Evolutionary conservation across 208 protist genomes (phyloP).

Genomic region (Blastocrithidia nonstop): DNA sequence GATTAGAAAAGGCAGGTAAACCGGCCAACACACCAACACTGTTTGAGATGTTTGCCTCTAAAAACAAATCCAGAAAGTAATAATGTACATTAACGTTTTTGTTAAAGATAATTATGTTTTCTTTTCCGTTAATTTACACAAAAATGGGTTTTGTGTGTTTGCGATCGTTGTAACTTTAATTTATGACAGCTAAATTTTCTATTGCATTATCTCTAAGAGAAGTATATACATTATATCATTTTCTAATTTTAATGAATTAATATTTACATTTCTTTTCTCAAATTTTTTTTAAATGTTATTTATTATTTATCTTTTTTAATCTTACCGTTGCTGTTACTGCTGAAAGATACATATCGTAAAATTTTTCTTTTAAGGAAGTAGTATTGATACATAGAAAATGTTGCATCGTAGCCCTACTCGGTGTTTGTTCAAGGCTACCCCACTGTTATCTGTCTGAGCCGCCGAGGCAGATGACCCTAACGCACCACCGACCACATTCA

Average conservation of each 20-base stretch:
- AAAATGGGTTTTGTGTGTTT: constrained; percentile 3
- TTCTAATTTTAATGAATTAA: too few relatives aligned
- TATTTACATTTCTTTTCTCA: too few relatives aligned
- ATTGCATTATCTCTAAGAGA: too few relatives aligned
- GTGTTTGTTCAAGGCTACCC: constrained; percentile 22
- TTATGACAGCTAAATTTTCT: too few relatives aligned
- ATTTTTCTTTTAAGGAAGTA: too few relatives aligned
- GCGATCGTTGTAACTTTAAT: neutral
- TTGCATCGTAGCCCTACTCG: constrained; percentile 23
- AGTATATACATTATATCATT: too few relatives aligned
- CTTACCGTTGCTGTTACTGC: too few relatives aligned
- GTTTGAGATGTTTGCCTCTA: constrained; percentile 41
- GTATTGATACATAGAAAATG: too few relatives aligned
- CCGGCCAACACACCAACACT: constrained; percentile 41
- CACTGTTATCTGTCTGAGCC: constrained; percentile 65
- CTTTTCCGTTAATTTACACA: neutral
- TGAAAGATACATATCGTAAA: too few relatives aligned
- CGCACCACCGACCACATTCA: constrained; percentile 78
- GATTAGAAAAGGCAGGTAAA: constrained; percentile 36
- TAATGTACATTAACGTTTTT: constrained; percentile 1
- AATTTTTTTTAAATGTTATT: too few relatives aligned
- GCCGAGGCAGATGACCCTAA: constrained; percentile 70
- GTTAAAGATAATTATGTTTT: neutral
- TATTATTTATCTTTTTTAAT: too few relatives aligned
- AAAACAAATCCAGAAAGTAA: constrained; percentile 6